Conservation (phyloP, 2,329 filamentous ascomycete species). For the Penicillium sp. region DNA sequence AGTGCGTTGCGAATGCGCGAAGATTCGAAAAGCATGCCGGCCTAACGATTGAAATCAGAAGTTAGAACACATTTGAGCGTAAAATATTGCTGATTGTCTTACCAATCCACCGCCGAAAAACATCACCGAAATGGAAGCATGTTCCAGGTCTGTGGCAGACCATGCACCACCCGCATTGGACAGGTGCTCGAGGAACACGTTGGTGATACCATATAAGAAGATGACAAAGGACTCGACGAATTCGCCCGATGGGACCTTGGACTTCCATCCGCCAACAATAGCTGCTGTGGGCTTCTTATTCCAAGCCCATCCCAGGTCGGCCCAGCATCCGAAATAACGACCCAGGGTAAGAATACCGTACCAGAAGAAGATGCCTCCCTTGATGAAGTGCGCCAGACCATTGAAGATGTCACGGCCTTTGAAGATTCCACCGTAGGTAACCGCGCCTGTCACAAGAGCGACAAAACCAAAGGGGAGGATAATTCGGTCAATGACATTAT, state of each 20-base stretch:
- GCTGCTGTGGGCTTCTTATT: slow-evolving; percentile 65
- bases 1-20: slow-evolving; percentile 55
- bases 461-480: slow-evolving; percentile 74
- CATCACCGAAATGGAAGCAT: slow-evolving; percentile 84
- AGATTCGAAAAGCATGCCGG: slow-evolving; percentile 82
- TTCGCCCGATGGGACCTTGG: slow-evolving; percentile 66
- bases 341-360: slow-evolving; percentile 81
- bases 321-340: slow-evolving; percentile 84
- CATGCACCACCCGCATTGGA: slow-evolving; percentile 65
- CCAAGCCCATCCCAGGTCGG: slow-evolving; percentile 92
- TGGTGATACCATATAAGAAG: slow-evolving; percentile 80
- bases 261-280: slow-evolving; percentile 57
- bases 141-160: slow-evolving; percentile 77
- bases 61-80: not conserved
- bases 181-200: slow-evolving; percentile 89
- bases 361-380: slow-evolving; percentile 93
- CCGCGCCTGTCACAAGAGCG: slow-evolving; percentile 63
- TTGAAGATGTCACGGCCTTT: slow-evolving; percentile 66
- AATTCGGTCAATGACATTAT: slow-evolving; percentile 66
- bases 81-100: slow-evolving; percentile 20
- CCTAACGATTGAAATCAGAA: slow-evolving; percentile 37
- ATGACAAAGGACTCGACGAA: slow-evolving; percentile 87
- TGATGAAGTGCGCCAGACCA: slow-evolving; percentile 87
- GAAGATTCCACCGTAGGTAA: slow-evolving; percentile 77
- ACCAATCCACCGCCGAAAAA: slow-evolving; percentile 90